Evolutionary conservation across 1,139 yeast species (phyloP), one percentile per base, ranked within the genome.

Genomic region (Kodamaea anthophila): DNA sequence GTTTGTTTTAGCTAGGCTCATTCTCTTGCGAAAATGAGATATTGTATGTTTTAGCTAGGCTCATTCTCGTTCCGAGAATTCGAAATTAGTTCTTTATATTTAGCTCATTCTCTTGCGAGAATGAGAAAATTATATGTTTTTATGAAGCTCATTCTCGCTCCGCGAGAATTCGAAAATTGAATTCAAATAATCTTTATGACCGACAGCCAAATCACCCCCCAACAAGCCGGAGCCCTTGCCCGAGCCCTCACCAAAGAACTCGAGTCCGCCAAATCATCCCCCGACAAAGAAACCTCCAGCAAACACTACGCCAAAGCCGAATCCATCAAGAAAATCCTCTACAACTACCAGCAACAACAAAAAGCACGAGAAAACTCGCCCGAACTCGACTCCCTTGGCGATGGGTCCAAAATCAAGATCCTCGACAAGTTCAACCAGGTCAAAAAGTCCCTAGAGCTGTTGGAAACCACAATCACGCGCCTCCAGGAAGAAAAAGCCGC

Each of bases 231-330:
- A 26, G 78, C 76, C 47, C 60, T 85, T 36, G 70, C 81, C 5
- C 67, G 60, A 39, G 67, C 63, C 15, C 75, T 80, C 42, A 77
- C 72, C 35, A 63, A 69, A 27, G 86, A 79, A 44, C 68, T 77
- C 35, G 74, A 72, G 21, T 72, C 73, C 36, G 93, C 87, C 1
- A 72, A 71, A 42, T 64, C 65, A 3, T 65, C 69, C 3, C 26
- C 20, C 4, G 47, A 48, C 23, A 71, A 83, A 8, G 78, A 74
- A 1, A 77, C 72, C 40, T 91, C 91, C 6, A 74, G 73, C 47
- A 75, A 70, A 39, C 85, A 81, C 46, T 58, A 74, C 39, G 64
- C 68, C 38, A 77, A 75, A 37, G 93, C 91, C 4, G 82, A 82
- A 33, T 72, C 72, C 37, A 76, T 84, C 45, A 74, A 70, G 45